Evolutionary conservation across 805 yeast genomes (phyloP).

Genomic region (Yarrowia sp.): DNA sequence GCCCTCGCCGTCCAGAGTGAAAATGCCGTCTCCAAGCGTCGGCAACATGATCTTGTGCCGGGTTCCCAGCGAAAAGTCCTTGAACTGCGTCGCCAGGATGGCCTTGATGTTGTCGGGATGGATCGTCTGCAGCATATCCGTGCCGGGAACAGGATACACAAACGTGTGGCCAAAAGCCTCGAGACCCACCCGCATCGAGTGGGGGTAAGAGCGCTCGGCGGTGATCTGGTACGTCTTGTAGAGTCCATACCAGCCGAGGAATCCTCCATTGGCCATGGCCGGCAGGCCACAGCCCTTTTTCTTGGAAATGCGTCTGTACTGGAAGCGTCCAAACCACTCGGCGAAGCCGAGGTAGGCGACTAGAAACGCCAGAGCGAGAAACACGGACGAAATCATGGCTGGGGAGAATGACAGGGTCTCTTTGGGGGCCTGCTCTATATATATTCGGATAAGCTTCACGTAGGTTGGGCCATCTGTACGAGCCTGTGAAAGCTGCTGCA

Average conservation of each 20-base stretch:
- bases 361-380: not conserved
- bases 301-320: not conserved
- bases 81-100: slow-evolving; percentile 38
- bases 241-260: slow-evolving; percentile 11
- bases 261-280: not conserved
- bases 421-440: not conserved
- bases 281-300: slow-evolving; percentile 15
- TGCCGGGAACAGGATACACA: slow-evolving; percentile 8
- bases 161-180: slow-evolving; percentile 15
- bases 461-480: not conserved
- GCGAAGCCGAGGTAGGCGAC: slow-evolving; percentile 9
- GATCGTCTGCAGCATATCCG: slow-evolving; percentile 31
- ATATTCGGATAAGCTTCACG: not conserved
- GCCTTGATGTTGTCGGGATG: slow-evolving; percentile 41
- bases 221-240: slow-evolving; percentile 16
- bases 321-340: slow-evolving; percentile 10
- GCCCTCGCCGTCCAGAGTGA: slow-evolving; percentile 39
- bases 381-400: not conserved
- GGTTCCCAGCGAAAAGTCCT: slow-evolving; percentile 36
- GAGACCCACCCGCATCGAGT: not conserved
- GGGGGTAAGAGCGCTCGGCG: not conserved
- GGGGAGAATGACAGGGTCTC: too few species aligned
- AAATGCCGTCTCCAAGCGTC: slow-evolving; percentile 41
- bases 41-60: slow-evolving; percentile 35
- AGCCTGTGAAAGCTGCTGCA: not conserved